phyloP scores from a whole-genome alignment of 2,329 filamentous ascomycete species.

The Dryadomyces sulphureus region DNA sequence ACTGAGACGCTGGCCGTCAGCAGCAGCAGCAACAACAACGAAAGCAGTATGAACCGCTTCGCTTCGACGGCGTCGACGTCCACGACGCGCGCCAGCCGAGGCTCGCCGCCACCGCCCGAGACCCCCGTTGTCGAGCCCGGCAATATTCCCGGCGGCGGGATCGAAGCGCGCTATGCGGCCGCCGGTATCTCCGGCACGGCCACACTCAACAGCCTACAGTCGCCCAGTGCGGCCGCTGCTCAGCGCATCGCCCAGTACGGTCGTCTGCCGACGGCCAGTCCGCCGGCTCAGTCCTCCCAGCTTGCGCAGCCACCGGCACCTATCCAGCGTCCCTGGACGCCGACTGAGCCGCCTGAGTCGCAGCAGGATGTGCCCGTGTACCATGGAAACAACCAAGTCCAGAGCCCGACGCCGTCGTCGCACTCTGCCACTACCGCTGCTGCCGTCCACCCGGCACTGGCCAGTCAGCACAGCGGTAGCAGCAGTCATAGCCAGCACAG shows the following conservation, averaged over 20 bases:
- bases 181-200: slow-evolving; percentile 78
- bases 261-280: slow-evolving; percentile 29
- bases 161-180: slow-evolving; percentile 82
- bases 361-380: slow-evolving; percentile 85
- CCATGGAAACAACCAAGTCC: slow-evolving; percentile 64
- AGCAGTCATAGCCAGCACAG: slow-evolving; percentile 22
- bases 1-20: too few relatives aligned
- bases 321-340: slow-evolving; percentile 71
- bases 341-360: slow-evolving; percentile 75
- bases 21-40: neutral
- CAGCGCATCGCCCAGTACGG: slow-evolving; percentile 71
- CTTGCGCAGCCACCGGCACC: neutral
- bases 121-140: slow-evolving; percentile 69
- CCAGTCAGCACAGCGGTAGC: slow-evolving; percentile 19
- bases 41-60: slow-evolving; percentile 40
- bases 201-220: slow-evolving; percentile 58
- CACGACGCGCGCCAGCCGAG: slow-evolving; percentile 79
- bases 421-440: slow-evolving; percentile 3
- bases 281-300: too few relatives aligned
- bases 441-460: neutral
- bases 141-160: slow-evolving; percentile 58
- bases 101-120: slow-evolving; percentile 88
- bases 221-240: slow-evolving; percentile 62
- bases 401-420: slow-evolving; percentile 40
- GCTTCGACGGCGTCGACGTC: slow-evolving; percentile 82